A percentile compares a stretch with the other conserved stretches of the same genome.
phyloP scores from a whole-genome alignment of 371 early-diverging fungal species.

The Mucor racemosus region DNA sequence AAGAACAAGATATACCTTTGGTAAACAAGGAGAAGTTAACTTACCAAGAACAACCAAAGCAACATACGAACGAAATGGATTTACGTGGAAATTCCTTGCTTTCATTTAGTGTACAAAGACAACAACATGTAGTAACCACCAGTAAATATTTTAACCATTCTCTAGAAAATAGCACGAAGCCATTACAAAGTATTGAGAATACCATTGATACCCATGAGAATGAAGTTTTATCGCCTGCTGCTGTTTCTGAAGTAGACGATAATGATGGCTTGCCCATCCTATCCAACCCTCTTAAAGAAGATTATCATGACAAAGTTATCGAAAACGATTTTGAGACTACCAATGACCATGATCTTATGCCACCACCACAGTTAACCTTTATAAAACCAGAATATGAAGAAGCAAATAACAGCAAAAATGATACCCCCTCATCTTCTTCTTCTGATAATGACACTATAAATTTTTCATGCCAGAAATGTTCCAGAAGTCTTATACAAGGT shows the following conservation, averaged over 20 bases:
- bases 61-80: no score
- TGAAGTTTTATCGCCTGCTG: neutral
- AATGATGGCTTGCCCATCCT: neutral
- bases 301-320: neutral
- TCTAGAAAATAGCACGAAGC: neutral
- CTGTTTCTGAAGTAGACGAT: neutral
- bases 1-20: neutral
- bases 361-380: neutral
- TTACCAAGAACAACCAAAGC: neutral
- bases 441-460: neutral
- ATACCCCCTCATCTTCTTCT: neutral
- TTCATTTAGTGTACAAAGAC: no score
- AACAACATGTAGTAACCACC: neutral
- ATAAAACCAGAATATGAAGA: neutral
- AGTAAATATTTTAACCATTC: neutral
- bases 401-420: neutral
- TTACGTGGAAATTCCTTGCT: no score
- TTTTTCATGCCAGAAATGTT: neutral
- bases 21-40: neutral
- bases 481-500: constrained; percentile 2
- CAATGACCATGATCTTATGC: neutral
- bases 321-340: neutral
- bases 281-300: neutral
- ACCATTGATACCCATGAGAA: neutral
- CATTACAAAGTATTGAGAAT: neutral